A percentile compares a stretch with the other conserved stretches of the same genome.
phyloP scores from a whole-genome alignment of 306 rosid species.

The Astragalus glycyphyllos region DNA sequence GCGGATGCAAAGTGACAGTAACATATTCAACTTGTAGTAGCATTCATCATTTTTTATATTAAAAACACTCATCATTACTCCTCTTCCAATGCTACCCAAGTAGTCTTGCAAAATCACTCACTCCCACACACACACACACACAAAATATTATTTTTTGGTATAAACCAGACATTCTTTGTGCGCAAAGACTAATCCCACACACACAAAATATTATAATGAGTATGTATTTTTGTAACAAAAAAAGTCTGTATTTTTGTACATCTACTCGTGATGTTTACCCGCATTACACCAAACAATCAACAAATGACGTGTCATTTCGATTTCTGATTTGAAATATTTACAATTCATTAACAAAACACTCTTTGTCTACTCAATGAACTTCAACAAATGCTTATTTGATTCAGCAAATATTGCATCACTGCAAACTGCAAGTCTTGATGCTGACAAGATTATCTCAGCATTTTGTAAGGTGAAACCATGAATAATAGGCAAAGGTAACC shows the following conservation, averaged over 20 bases:
- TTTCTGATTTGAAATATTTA: conserved; percentile 38
- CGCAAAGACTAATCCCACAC: too few relatives aligned
- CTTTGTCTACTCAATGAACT: conserved; percentile 12
- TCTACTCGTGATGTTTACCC: conserved; percentile 5
- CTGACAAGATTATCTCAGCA: conserved; percentile 64
- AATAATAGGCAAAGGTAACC: conserved; percentile 79
- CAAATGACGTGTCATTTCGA: conserved; percentile 38
- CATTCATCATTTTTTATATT: too few relatives aligned
- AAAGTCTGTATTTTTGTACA: conserved; percentile 1
- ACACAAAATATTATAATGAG: too few relatives aligned
- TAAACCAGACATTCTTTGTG: too few relatives aligned
- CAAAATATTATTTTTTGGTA: too few relatives aligned
- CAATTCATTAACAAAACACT: conserved; percentile 15
- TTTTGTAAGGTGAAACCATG: conserved; percentile 74
- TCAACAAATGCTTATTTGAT: conserved; percentile 40
- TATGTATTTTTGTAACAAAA: too few relatives aligned
- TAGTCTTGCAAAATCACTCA: too few relatives aligned
- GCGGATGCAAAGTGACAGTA: too few relatives aligned
- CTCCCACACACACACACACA: too few relatives aligned
- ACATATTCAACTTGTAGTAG: too few relatives aligned
- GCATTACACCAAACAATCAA: conserved; percentile 15
- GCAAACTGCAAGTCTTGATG: conserved; percentile 69
- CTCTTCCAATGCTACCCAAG: too few relatives aligned
- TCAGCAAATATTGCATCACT: conserved; percentile 58
- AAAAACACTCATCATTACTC: too few relatives aligned